Base-by-base conservation (phyloP, 768 basidiomycete genomes). In the Tricholoma hemisulphureum region DNA sequence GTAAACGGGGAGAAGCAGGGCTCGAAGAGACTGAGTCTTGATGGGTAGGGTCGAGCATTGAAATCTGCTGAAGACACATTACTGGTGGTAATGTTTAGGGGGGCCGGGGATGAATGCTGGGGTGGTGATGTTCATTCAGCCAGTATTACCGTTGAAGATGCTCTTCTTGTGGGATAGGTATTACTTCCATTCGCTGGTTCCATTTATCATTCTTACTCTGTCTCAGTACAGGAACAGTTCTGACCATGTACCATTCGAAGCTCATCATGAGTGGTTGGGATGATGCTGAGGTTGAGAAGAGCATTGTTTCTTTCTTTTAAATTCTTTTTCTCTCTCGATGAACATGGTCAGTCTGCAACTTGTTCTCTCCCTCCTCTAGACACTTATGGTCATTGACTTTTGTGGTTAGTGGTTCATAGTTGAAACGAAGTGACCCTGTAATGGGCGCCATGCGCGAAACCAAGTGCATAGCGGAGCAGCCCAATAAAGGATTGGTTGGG, bases 191-290 rank as follows among this genome's bases (percentile, higher is more conserved):
- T 26, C 20, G 26, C 26, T 24, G 10, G 46, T 52, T 34, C 23
- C 11, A n/a, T 56, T 26, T 26, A 23, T 43, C 10, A 48, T 57
- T 26, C 48, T 59, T 62, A 46, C 55, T 51, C 18, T 57, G 14
- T 53, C 50, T 59, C 45, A 62, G 61, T 56, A 62, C 55, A 34
- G 50, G 55, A 60, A 50, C 50, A 26, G 43, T 60, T 16, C 51
- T 54, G 53, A 62, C 55, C 34, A 21, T 35, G 23, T 46, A 60
- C 51, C n/a, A 34, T 35, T 46, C 58, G 7, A 13, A 41, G 10
- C 55, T 52, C 41, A 59, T 62, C 50, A 57, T 60, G 55, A 56
- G 13, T 13, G 41, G 20, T 24, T 62, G 61, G 60, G 57, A 61
- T 50, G 60, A 62, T 41, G 28, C 31, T 11, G 34, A 60, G 37